A percentile compares a stretch with the other conserved stretches of the same genome.
phyloP scores from a whole-genome alignment of 2,329 filamentous ascomycete species.

The Gliomastix tumulicola region DNA sequence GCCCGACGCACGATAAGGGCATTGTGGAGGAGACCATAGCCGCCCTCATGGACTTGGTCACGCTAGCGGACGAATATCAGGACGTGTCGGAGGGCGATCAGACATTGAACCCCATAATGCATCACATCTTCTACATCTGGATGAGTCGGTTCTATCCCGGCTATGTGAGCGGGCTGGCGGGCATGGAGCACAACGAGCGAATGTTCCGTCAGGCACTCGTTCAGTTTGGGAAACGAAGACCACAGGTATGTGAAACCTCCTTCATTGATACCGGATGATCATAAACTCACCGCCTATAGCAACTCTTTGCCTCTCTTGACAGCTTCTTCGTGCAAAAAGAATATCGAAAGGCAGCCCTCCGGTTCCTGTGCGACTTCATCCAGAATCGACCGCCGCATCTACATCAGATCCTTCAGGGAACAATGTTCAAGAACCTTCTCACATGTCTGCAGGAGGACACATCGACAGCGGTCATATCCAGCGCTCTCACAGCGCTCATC shows the following conservation, averaged over 20 bases:
- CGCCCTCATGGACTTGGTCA: slow-evolving; percentile 57
- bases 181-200: slow-evolving; percentile 38
- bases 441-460: slow-evolving; percentile 71
- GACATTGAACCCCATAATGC: slow-evolving; percentile 41
- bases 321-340: slow-evolving; percentile 57
- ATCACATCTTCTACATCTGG: slow-evolving; percentile 51
- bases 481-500: slow-evolving; percentile 66
- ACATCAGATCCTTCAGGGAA: slow-evolving; percentile 64
- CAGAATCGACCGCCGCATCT: slow-evolving; percentile 73
- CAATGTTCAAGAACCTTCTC: slow-evolving; percentile 64
- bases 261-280: not conserved
- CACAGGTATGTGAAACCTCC: slow-evolving; percentile 33
- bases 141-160: slow-evolving; percentile 37
- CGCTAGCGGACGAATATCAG: slow-evolving; percentile 53
- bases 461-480: slow-evolving; percentile 68
- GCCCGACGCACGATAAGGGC: slow-evolving; percentile 51
- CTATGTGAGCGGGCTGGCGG: slow-evolving; percentile 25
- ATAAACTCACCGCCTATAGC: slow-evolving; percentile 34
- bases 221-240: slow-evolving; percentile 60
- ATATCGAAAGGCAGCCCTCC: slow-evolving; percentile 56
- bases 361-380: slow-evolving; percentile 66
- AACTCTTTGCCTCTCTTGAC: slow-evolving; percentile 61
- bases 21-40: slow-evolving; percentile 58
- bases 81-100: slow-evolving; percentile 27
- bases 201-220: slow-evolving; percentile 45